These are phyloP conservation scores for Paraphysoderma sedebokerense DNA, from an alignment of 371 early-diverging fungal genomes.

Conservation along the genomic window DNA sequence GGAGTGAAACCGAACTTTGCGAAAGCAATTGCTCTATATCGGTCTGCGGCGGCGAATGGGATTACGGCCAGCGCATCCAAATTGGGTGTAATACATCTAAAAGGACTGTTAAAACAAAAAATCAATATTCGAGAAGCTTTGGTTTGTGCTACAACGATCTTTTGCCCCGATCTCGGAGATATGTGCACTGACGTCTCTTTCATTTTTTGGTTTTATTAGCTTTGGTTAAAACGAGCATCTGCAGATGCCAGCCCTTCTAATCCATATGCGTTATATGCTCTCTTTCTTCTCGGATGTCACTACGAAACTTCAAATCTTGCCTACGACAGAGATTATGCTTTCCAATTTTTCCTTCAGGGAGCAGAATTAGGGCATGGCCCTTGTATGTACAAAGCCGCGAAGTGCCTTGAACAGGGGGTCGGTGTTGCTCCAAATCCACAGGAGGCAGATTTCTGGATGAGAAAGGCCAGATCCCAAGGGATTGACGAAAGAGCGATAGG, in stretches of 20 bases:
- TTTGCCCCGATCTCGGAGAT: not conserved
- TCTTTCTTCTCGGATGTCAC: conserved; percentile 1
- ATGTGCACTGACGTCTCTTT: not conserved
- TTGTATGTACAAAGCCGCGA: not conserved
- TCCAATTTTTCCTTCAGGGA: not conserved
- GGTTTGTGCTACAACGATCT: not conserved
- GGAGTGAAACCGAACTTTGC: not conserved
- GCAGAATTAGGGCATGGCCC: conserved; percentile 1
- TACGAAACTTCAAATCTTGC: not conserved
- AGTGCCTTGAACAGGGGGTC: not conserved
- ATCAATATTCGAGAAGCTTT: no score
- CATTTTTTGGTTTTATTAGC: not conserved
- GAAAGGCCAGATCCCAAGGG: not conserved
- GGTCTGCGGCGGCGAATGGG: not conserved
- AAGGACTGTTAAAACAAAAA: not conserved
- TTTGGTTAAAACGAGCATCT: not conserved
- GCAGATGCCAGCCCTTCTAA: not conserved
- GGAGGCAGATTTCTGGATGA: not conserved
- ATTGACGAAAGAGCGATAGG: not conserved
- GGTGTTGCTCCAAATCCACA: not conserved
- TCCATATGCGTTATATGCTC: not conserved
- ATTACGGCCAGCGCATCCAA: not conserved
- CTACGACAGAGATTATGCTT: not conserved
- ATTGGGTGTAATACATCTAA: not conserved
- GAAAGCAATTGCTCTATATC: conserved; percentile 2